phyloP scores from a whole-genome alignment of 805 yeast genomes.

The Kluyveromyces starmeri region DNA sequence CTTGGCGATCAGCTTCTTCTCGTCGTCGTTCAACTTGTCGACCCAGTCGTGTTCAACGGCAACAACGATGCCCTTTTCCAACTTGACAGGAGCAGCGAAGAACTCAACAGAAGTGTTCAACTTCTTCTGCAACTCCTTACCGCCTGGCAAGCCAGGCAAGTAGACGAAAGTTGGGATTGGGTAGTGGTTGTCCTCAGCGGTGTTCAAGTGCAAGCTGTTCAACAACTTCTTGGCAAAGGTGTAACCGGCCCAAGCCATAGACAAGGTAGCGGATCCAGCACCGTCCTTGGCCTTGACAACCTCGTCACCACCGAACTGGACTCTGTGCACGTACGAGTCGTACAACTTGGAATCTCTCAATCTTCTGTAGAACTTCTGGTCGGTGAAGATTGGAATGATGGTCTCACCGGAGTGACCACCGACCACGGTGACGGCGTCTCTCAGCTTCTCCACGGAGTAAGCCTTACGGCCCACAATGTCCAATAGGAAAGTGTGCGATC shows the following conservation, averaged over 20 bases:
- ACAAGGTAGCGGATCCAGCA: slow-evolving; percentile 76
- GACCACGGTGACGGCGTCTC: slow-evolving; percentile 60
- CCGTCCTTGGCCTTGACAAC: slow-evolving; percentile 80
- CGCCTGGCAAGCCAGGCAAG: slow-evolving; percentile 46
- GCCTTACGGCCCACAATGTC: slow-evolving; percentile 11
- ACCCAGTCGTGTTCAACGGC: slow-evolving; percentile 44
- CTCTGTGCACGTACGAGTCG: slow-evolving; percentile 62
- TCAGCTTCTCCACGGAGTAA: slow-evolving; percentile 31
- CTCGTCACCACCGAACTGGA: slow-evolving; percentile 85
- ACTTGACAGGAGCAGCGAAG: slow-evolving; percentile 54
- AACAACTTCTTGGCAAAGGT: slow-evolving; percentile 62
- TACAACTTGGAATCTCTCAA: slow-evolving; percentile 38
- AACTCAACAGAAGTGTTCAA: slow-evolving; percentile 34
- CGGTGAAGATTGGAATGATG: slow-evolving; percentile 64
- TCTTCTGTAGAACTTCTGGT: slow-evolving; percentile 35
- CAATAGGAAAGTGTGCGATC: slow-evolving; percentile 63
- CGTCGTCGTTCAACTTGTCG: slow-evolving; percentile 37
- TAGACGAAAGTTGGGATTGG: slow-evolving; percentile 43
- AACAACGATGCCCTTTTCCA: slow-evolving; percentile 44
- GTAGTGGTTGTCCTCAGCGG: slow-evolving; percentile 19
- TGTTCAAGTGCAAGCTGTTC: slow-evolving; percentile 26
- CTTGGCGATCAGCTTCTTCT: slow-evolving; percentile 42
- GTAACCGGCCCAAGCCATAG: slow-evolving; percentile 83
- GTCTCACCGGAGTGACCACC: slow-evolving; percentile 86
- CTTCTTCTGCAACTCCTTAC: slow-evolving; percentile 33